A percentile compares a stretch with the other conserved stretches of the same genome.
Evolutionary conservation across 148 eudicot species (phyloP).

Genomic region (Arbutus unedo): DNA sequence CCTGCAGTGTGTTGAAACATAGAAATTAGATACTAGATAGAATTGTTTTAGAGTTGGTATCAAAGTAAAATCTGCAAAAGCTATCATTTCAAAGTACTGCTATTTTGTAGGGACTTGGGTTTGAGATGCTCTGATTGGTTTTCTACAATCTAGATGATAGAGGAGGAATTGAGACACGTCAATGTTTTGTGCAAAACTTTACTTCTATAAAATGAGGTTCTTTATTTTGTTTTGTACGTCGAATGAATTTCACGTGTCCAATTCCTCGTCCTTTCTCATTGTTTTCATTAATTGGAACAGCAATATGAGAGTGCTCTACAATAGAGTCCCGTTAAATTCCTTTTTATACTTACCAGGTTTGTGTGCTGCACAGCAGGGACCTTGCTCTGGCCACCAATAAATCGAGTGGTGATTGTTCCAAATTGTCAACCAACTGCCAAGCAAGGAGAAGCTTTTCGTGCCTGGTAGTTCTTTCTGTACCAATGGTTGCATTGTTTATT

Average conservation of each 20-base stretch:
- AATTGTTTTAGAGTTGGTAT: neutral
- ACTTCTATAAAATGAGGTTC: neutral
- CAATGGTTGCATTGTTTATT: conserved; percentile 4
- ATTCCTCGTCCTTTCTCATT: neutral
- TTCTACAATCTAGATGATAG: neutral
- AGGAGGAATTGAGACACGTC: neutral
- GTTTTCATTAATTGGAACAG: neutral
- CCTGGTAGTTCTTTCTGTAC: conserved; percentile 2
- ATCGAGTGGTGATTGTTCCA: conserved; percentile 6
- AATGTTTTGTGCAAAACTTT: neutral
- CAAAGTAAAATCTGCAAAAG: neutral
- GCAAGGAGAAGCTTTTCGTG: neutral
- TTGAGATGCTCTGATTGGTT: neutral
- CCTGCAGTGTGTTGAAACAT: neutral
- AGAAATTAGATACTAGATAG: neutral
- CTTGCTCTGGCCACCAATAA: conserved; percentile 7
- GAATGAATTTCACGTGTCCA: neutral
- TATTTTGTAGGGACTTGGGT: neutral
- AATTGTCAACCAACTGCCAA: conserved; percentile 3
- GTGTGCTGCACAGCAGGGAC: conserved; percentile 16
- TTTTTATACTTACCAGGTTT: neutral
- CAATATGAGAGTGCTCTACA: neutral
- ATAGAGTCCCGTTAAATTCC: neutral
- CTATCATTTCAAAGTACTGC: neutral
- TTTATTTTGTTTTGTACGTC: neutral